Base-by-base conservation (phyloP, 2,329 filamentous ascomycete genomes). In the Didymella segeticola region DNA sequence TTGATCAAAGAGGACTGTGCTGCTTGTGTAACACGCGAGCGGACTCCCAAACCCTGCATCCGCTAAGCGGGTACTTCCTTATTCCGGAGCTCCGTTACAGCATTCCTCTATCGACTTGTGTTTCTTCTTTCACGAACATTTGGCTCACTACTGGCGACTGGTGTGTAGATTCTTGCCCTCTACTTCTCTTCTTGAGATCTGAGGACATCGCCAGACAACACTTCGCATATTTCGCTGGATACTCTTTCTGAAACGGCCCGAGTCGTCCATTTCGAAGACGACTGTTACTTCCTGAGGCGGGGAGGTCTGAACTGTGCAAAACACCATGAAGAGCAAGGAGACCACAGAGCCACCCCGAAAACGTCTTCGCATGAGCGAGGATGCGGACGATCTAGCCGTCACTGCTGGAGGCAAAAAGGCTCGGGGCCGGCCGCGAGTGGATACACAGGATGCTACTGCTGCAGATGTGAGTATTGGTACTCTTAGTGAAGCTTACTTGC, bases 381-480 rank as follows among this genome's bases (percentile, higher is more conserved):
- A 57, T 42, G 64, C 60, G 31, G 69, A 70, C 15, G 64, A 64
- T 47, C 59, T 65, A 33, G 62, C 50, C 34, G 54, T 61, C 36
- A 62, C 63, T 48, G 57, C 42, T n/a, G 61, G 63, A 12, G 67
- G 69, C 37, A 80, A 78, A 67, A 85, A 88, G 64, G 79, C 85
- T 15, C 81, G 91, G 68, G 91, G 91, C 7, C 82, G 91, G 49
- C 91, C 91, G 5, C 80, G 90, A 43, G 80, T 95, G 14, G 87
- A 93, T 62, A 85, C 86, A n/a, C 86, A 86, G 56, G 89, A 93
- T 74, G 86, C 91, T 74, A 92, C 88, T 20, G 86, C 89, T 57
- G 86, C 85, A 47, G 90, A 93, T 78, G 90, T 91, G 76, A 83
- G 88, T 86, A 23, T 23, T 30, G 6, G 9, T 20, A 8, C 5